phyloP scores from a whole-genome alignment of 192 early-diverging fungal genomes.

The Entomortierella parvispora region DNA sequence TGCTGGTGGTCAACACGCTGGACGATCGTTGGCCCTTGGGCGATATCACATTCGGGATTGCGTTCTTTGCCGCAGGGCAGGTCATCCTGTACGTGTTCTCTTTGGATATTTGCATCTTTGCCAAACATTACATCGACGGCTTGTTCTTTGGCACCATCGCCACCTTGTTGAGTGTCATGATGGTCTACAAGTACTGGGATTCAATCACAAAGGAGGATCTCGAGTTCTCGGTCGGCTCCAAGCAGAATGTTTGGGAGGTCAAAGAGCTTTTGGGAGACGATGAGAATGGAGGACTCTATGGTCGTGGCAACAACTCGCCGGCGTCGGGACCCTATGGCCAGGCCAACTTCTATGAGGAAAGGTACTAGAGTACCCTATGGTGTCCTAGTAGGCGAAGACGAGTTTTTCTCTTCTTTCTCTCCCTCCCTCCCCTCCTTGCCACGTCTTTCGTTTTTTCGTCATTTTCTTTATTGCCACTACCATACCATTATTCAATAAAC shows the following conservation, averaged over 20 bases:
- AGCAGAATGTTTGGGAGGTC: constrained; percentile 85
- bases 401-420: background rate
- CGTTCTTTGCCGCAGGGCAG: constrained; percentile 89
- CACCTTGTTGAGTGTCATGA: constrained; percentile 94
- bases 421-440: background rate
- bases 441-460: background rate
- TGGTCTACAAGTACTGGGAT: constrained; percentile 99
- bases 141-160: constrained; percentile 96
- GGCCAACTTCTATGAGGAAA: constrained; percentile 33
- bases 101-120: constrained; percentile 82
- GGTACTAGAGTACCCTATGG: constrained; percentile 7
- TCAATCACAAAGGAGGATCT: constrained; percentile 98
- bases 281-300: constrained; percentile 49
- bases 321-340: constrained; percentile 31
- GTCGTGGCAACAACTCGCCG: constrained; percentile 4
- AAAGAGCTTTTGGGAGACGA: constrained; percentile 74
- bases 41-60: constrained; percentile 89
- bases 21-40: constrained; percentile 97
- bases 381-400: background rate
- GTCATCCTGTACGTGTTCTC: constrained; percentile 87
- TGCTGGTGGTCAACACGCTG: constrained; percentile 93
- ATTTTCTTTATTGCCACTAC: too few species aligned
- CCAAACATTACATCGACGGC: constrained; percentile 97
- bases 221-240: constrained; percentile 86
- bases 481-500: too few species aligned